Conservation (phyloP, 2,329 filamentous ascomycete species). For the Lachnellula occidentalis region DNA sequence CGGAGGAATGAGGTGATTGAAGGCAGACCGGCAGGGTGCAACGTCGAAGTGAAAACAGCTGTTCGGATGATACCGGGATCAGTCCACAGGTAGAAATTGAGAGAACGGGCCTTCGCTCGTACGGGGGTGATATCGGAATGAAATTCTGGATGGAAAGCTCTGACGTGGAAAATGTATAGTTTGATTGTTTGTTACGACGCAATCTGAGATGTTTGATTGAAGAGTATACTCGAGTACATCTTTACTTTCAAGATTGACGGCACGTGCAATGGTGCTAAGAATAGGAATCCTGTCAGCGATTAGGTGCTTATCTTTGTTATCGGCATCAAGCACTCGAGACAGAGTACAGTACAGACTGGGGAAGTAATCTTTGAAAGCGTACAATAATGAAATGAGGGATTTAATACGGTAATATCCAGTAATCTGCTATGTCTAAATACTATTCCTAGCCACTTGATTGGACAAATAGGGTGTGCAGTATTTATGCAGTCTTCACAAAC, state of each 20-base stretch:
- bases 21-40: slow-evolving; percentile 21
- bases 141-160: background rate
- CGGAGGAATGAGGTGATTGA: slow-evolving; percentile 26
- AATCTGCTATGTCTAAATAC: too few species aligned
- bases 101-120: too few species aligned
- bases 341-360: background rate
- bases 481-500: too few species aligned
- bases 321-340: background rate
- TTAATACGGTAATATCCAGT: too few species aligned
- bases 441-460: too few species aligned
- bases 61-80: background rate
- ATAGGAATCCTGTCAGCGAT: too few species aligned
- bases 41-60: background rate
- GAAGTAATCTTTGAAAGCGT: too few species aligned
- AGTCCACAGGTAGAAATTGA: too few species aligned
- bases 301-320: background rate
- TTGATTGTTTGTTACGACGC: background rate
- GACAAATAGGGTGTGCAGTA: too few species aligned
- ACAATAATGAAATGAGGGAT: too few species aligned
- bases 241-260: background rate
- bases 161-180: background rate
- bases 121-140: background rate
- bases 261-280: background rate
- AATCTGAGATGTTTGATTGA: background rate
- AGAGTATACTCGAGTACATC: background rate